These are phyloP conservation scores for Hibiscus tridactylites DNA, from an alignment of 345 rosid species.

Conservation along the genomic window DNA sequence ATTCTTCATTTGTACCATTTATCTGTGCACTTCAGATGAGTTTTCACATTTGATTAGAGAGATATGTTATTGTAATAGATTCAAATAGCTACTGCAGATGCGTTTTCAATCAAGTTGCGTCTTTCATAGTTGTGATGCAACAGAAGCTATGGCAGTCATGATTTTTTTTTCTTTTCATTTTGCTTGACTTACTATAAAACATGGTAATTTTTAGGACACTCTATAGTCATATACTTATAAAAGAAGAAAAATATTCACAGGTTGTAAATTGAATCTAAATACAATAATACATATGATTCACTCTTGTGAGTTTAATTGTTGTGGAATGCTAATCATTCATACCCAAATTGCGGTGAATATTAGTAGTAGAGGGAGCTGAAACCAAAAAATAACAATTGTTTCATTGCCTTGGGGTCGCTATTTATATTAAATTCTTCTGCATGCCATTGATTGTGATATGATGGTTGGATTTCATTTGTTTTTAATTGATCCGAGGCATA, in stretches of 20 bases:
- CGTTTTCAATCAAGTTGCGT: neutral
- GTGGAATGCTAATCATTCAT: neutral
- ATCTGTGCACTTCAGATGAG: slow-evolving; percentile 2
- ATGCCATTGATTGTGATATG: neutral
- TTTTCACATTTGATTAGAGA: neutral
- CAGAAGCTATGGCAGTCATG: neutral
- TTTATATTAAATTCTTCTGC: neutral
- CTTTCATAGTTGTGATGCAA: neutral
- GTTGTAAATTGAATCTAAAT: neutral
- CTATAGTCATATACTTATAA: neutral
- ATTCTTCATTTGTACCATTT: neutral
- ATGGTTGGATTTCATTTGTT: neutral
- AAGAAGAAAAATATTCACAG: neutral
- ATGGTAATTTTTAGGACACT: neutral
- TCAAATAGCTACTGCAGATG: neutral
- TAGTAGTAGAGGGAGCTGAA: neutral
- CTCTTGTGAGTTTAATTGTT: neutral
- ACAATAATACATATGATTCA: neutral
- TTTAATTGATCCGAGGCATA: neutral
- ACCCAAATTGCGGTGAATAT: neutral
- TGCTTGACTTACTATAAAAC: neutral
- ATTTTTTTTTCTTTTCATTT: neutral
- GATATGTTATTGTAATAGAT: neutral
- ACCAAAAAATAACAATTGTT: neutral
- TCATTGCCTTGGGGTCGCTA: neutral